phyloP scores from a whole-genome alignment of 2,329 filamentous ascomycete species.

The Lasiodiplodia citricola region DNA sequence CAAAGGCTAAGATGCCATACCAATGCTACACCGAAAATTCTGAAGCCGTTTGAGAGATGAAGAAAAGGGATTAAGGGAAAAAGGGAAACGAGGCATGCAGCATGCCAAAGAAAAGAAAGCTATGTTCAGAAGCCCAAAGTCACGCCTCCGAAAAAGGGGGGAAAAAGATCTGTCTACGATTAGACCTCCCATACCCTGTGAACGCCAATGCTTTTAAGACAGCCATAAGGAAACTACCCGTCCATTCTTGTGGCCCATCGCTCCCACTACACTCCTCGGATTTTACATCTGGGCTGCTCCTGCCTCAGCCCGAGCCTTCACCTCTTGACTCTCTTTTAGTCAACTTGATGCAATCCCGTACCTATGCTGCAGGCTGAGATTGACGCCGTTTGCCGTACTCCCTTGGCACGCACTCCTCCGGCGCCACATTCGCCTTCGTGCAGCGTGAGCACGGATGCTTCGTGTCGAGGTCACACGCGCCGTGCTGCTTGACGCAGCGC shows the following conservation, averaged over 20 bases:
- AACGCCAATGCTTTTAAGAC: too few species aligned
- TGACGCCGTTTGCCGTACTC: neutral
- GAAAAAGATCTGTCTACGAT: too few species aligned
- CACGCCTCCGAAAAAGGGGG: too few species aligned
- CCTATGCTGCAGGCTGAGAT: neutral
- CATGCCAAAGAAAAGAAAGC: neutral
- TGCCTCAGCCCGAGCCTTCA: neutral
- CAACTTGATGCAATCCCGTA: neutral
- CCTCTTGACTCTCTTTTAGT: neutral
- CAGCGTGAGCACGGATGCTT: constrained; percentile 4
- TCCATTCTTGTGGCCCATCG: too few species aligned
- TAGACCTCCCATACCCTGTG: too few species aligned
- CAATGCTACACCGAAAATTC: neutral
- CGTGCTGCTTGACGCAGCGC: constrained; percentile 15
- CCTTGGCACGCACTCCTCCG: neutral
- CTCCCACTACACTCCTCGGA: too few species aligned
- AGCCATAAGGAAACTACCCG: too few species aligned
- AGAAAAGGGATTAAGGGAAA: neutral
- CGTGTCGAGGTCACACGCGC: constrained; percentile 1
- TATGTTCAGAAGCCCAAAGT: too few species aligned
- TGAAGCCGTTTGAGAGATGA: neutral
- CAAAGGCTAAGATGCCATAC: neutral
- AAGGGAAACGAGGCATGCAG: too few species aligned
- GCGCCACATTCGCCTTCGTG: neutral
- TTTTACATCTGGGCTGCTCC: too few species aligned